Base-by-base conservation (phyloP, 2,329 filamentous ascomycete genomes). In the Sporothrix pallida region DNA sequence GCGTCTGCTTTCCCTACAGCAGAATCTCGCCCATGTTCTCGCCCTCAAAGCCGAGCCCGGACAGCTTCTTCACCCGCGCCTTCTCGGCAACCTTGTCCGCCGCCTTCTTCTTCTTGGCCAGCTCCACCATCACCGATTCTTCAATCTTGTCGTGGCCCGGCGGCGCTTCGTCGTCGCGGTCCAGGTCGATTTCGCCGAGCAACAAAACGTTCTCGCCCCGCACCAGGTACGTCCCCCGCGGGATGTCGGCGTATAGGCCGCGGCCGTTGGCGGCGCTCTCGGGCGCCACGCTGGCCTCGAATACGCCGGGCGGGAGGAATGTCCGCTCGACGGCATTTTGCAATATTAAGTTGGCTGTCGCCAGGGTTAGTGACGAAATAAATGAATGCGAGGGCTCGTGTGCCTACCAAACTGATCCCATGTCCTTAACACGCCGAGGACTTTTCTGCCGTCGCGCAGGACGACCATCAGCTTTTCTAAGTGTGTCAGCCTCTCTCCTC, bases 331-430 rank as follows among this genome's bases (percentile, higher is more conserved):
- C 87, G 37, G 96, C 98, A 78, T 94, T 93, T 83, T 98, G 95
- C 70, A 99, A 90, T 75, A 98, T 94, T 75, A 99, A 88, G 82
- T 99, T 99, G 78, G 95, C 95, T 26, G n/a, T n/a, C n/a, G n/a
- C n/a, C n/a, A n/a, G n/a, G n/a, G n/a, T n/a, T n/a, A n/a, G n/a
- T n/a, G n/a, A n/a, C n/a, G n/a, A n/a, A n/a, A n/a, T n/a, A n/a
- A n/a, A n/a, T n/a, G n/a, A n/a, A n/a, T n/a, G n/a, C n/a, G n/a
- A n/a, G n/a, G n/a, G n/a, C n/a, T n/a, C n/a, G n/a, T n/a, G n/a
- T n/a, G n/a, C n/a, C n/a, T n/a, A 97, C 95, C 95, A 80, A 97
- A 98, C 83, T 99, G 96, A 83, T 99, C 96, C 94, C 96, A 99
- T 78, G 93, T 97, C 79, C 96, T 88, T 78, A 99, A 84, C 65